Conservation (phyloP, 495 filamentous ascomycete genomes). For the Penicillium psychrofluorescens region DNA sequence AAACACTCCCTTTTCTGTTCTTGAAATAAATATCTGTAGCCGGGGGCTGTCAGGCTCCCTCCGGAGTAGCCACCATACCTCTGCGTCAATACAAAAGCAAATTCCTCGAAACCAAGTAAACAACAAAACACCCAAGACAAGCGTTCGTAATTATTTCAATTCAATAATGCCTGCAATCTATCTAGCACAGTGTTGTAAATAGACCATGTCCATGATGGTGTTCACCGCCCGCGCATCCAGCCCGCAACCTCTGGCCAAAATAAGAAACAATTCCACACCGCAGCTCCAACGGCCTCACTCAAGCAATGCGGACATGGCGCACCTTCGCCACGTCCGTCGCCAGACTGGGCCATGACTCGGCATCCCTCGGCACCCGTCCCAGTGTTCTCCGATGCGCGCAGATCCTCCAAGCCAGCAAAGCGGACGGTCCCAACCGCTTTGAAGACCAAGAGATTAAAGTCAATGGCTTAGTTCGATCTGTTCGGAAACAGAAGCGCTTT, state of each 20-base stretch:
- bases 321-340: conserved; percentile 32
- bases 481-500: conserved; percentile 76
- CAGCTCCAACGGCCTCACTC: conserved; percentile 4
- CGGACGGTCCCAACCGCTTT: conserved; percentile 18
- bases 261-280: conserved; percentile 5
- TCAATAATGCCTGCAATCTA: too few species aligned
- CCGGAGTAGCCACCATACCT: too few species aligned
- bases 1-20: conserved; percentile 1
- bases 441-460: conserved; percentile 48
- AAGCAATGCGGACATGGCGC: conserved; percentile 41
- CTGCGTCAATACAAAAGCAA: too few species aligned
- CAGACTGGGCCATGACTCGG: conserved; percentile 19
- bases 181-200: too few species aligned
- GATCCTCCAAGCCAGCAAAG: conserved; percentile 26
- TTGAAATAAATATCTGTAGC: too few species aligned
- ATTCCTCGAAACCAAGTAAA: too few species aligned
- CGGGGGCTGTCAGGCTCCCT: too few species aligned
- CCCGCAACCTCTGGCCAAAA: conserved; percentile 13
- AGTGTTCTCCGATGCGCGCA: conserved; percentile 29
- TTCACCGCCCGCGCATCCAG: conserved; percentile 6
- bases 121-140: too few species aligned
- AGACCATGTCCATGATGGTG: too few species aligned
- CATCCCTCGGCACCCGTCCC: conserved; percentile 6
- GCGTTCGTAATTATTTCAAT: too few species aligned
- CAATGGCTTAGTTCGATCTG: conserved; percentile 74